These are phyloP conservation scores for Halteria grandinella DNA, from an alignment of 73 alveolate species.

Conservation along the genomic window DNA sequence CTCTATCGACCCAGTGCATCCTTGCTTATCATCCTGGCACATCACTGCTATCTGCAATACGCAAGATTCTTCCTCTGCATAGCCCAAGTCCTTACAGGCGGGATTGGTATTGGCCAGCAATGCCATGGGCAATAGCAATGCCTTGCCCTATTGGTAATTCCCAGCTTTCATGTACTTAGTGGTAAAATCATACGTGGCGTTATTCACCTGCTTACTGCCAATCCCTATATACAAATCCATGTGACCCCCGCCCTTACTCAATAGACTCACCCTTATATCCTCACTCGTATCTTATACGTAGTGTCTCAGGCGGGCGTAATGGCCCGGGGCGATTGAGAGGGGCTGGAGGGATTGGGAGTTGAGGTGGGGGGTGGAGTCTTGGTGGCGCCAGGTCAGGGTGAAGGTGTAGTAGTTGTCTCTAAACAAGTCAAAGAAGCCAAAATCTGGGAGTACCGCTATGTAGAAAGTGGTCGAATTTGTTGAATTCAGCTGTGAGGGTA, in stretches of 20 bases:
- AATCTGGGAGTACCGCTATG: not conserved
- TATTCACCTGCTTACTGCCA: not conserved
- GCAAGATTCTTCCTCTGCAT: slow-evolving; percentile 42
- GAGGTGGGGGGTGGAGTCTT: slow-evolving; percentile 9
- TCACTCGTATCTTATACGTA: slow-evolving; percentile 8
- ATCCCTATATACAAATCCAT: slow-evolving; percentile 1
- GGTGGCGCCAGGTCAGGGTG: slow-evolving; percentile 10
- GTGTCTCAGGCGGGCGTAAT: not conserved
- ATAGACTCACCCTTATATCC: slow-evolving; percentile 17
- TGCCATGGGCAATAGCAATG: slow-evolving; percentile 12
- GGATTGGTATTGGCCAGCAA: not conserved
- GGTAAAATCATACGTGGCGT: slow-evolving; percentile 17
- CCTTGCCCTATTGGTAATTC: slow-evolving; percentile 21
- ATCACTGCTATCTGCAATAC: slow-evolving; percentile 9
- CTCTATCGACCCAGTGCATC: slow-evolving; percentile 11
- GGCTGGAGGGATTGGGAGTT: slow-evolving; percentile 30
- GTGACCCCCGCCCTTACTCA: slow-evolving; percentile 24
- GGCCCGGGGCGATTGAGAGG: not conserved
- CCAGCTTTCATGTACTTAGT: slow-evolving; percentile 13
- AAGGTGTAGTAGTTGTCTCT: not conserved
- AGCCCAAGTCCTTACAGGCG: slow-evolving; percentile 38
- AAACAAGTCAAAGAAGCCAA: slow-evolving; percentile 8
- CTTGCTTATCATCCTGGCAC: slow-evolving; percentile 16
- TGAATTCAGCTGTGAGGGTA: not conserved
- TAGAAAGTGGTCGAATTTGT: slow-evolving; percentile 8